phyloP scores from a whole-genome alignment of 345 rosid species.

The Stellera chamaejasme region DNA sequence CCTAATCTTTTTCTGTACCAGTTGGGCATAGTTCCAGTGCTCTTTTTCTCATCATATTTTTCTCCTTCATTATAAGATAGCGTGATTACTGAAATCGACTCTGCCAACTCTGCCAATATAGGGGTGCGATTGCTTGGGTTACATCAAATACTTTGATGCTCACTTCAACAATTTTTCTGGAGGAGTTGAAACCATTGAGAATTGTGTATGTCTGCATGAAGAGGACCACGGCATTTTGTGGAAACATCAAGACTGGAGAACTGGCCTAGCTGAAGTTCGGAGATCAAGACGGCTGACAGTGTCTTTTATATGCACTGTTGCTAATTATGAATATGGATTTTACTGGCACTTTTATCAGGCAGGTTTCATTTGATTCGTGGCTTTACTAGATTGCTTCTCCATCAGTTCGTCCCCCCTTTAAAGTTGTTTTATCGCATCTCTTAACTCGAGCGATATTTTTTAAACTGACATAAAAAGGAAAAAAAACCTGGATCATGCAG shows the following conservation, averaged over 20 bases:
- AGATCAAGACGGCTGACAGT: conserved; percentile 81
- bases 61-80: not conserved
- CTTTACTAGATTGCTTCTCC: conserved; percentile 7
- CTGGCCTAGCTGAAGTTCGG: conserved; percentile 90
- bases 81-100: too few relatives aligned
- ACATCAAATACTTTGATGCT: conserved; percentile 83
- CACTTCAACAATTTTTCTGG: conserved; percentile 87
- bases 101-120: conserved; percentile 15
- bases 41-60: conserved; percentile 1
- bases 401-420: not conserved
- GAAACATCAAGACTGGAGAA: conserved; percentile 99
- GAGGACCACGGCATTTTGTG: conserved; percentile 89
- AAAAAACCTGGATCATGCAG: not conserved
- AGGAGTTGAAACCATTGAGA: conserved; percentile 85
- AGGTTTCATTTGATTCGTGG: conserved; percentile 13
- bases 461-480: too few relatives aligned
- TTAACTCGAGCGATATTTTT: not conserved
- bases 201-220: conserved; percentile 88
- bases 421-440: conserved; percentile 1
- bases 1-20: not conserved
- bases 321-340: conserved; percentile 89
- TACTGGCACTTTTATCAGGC: conserved; percentile 96
- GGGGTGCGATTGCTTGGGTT: conserved; percentile 92
- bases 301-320: conserved; percentile 78
- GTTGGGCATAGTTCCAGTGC: not conserved